These are phyloP conservation scores for Lentinula boryana DNA, from an alignment of 768 basidiomycete species.

Conservation along the genomic window DNA sequence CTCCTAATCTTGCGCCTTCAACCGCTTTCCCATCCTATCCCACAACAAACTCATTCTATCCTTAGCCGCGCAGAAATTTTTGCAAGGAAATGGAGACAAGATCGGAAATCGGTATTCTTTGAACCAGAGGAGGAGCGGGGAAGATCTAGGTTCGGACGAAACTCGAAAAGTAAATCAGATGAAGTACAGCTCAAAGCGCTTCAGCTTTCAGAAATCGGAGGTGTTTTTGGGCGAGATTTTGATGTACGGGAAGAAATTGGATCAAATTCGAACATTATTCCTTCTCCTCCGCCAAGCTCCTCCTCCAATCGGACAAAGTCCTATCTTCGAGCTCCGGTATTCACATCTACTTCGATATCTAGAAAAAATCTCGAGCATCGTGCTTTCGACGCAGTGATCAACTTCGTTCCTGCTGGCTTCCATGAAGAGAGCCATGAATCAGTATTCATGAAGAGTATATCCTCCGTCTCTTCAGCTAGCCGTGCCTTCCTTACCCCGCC, in stretches of 20 bases:
- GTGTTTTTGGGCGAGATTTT: constrained; percentile 1
- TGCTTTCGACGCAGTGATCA: neutral
- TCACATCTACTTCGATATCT: neutral
- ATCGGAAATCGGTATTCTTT: neutral
- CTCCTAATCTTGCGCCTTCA: constrained; percentile 16
- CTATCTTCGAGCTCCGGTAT: neutral
- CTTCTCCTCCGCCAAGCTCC: neutral
- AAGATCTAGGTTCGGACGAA: neutral
- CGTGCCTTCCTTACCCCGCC: neutral
- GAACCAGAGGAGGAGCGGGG: neutral
- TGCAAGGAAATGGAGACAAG: neutral
- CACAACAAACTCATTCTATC: constrained; percentile 27
- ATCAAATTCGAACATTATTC: neutral
- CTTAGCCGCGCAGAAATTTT: neutral
- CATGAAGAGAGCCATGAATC: neutral
- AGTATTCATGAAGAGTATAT: neutral
- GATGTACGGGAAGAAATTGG: neutral
- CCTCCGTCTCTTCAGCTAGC: neutral
- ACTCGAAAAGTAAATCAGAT: neutral
- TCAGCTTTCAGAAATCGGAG: neutral
- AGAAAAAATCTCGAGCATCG: neutral
- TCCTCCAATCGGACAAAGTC: neutral
- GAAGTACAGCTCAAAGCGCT: neutral
- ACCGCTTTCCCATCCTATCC: constrained; percentile 24
- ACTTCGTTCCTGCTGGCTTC: neutral